Conservation (phyloP, 2,329 filamentous ascomycete species). For the Penicillium oxalicum region DNA sequence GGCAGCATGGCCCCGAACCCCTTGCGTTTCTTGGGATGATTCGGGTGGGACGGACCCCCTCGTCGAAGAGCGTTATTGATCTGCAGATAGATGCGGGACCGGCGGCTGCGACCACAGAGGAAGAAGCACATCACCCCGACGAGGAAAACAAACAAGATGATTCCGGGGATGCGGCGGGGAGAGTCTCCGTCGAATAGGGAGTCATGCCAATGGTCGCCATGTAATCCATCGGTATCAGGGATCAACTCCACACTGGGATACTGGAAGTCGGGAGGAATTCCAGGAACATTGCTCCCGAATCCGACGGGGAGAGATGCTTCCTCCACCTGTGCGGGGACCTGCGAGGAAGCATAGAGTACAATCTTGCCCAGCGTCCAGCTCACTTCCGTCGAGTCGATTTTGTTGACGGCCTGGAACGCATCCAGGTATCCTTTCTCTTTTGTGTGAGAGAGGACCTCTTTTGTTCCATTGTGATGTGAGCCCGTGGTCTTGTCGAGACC, state of each 20-base stretch:
- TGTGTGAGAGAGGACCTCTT: slow-evolving; percentile 60
- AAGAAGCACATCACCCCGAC: slow-evolving; percentile 64
- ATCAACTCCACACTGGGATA: slow-evolving; percentile 50
- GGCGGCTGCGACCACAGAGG: slow-evolving; percentile 71
- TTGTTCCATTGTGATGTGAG: slow-evolving; percentile 63
- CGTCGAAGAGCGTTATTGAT: slow-evolving; percentile 37
- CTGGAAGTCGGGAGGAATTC: slow-evolving; percentile 72
- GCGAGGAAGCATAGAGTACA: slow-evolving; percentile 86
- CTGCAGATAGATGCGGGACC: slow-evolving; percentile 55
- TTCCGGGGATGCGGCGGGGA: slow-evolving; percentile 63
- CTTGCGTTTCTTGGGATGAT: slow-evolving; percentile 46
- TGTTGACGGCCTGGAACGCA: slow-evolving; percentile 87
- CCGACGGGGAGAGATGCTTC: slow-evolving; percentile 67
- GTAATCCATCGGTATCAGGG: slow-evolving; percentile 26
- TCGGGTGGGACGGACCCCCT: slow-evolving; percentile 28
- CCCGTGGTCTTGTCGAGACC: slow-evolving; percentile 61
- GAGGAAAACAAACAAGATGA: slow-evolving; percentile 72
- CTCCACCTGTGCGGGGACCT: slow-evolving; percentile 62
- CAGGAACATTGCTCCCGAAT: slow-evolving; percentile 77
- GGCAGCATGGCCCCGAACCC: slow-evolving; percentile 55
- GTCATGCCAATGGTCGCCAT: slow-evolving; percentile 54
- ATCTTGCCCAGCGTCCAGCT: slow-evolving; percentile 98
- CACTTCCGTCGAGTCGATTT: slow-evolving; percentile 84
- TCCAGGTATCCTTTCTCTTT: slow-evolving; percentile 72
- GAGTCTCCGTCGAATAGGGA: slow-evolving; percentile 60